phyloP scores from a whole-genome alignment of 176 grass and related monocot genomes.

The Puccinellia tenuiflora region DNA sequence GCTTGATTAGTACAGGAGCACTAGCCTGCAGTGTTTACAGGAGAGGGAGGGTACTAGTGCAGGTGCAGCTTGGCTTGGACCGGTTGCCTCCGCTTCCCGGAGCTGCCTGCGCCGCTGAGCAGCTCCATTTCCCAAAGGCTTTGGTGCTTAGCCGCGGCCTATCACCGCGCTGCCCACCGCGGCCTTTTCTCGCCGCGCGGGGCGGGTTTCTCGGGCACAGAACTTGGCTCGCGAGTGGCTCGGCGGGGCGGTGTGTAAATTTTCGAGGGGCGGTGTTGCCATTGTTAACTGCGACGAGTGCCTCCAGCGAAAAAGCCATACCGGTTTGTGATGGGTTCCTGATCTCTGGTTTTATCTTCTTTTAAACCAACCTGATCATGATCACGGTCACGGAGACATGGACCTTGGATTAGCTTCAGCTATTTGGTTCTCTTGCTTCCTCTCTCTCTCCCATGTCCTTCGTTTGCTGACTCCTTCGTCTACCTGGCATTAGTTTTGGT shows the following conservation, averaged over 20 bases:
- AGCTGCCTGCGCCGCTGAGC: slow-evolving; percentile 24
- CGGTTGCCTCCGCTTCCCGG: slow-evolving; percentile 35
- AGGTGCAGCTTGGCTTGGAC: slow-evolving; percentile 24
- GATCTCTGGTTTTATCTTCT: neutral
- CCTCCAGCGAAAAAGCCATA: neutral
- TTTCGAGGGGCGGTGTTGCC: neutral
- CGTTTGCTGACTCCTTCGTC: neutral
- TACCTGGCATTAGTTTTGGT: neutral
- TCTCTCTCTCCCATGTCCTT: neutral
- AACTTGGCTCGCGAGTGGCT: neutral
- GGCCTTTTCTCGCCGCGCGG: neutral
- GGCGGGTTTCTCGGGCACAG: slow-evolving; percentile 22
- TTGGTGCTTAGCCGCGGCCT: slow-evolving; percentile 22
- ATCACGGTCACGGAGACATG: neutral
- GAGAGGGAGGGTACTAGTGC: neutral
- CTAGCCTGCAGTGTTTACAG: neutral
- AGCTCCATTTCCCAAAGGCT: slow-evolving; percentile 42
- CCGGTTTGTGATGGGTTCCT: neutral
- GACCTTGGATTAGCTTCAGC: neutral
- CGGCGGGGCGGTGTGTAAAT: neutral
- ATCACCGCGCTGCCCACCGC: neutral
- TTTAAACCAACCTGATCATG: neutral
- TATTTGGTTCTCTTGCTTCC: neutral
- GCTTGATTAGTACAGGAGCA: neutral
- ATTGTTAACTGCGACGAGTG: neutral